Base-by-base conservation (phyloP, 768 basidiomycete genomes). In the Tulasnella sp. region DNA sequence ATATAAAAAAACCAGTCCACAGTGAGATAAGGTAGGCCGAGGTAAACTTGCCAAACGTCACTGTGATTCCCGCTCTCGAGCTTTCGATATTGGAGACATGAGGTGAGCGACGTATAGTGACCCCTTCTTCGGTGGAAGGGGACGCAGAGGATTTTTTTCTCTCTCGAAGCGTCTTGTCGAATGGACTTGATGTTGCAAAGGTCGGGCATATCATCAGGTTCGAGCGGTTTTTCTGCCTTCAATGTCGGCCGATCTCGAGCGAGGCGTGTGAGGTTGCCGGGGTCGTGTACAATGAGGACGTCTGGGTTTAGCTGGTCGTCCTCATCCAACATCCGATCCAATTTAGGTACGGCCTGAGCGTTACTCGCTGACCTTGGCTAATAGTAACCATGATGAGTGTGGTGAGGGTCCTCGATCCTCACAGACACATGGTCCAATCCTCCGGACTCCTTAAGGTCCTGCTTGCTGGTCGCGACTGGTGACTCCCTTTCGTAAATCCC, bases 221-320 rank as follows among this genome's bases (percentile, higher is more conserved):
- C 15, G 48, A 10, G 11, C 10, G 11, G 11, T 12, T n/a, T n/a
- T n/a, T 54, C 15, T 22, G n/a, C n/a, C n/a, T n/a, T n/a, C n/a
- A n/a, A n/a, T n/a, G n/a, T n/a, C n/a, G n/a, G n/a, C n/a, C n/a
- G n/a, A n/a, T n/a, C n/a, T n/a, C n/a, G n/a, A n/a, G n/a, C n/a
- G n/a, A 54, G 5, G 46, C 29, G 8, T 4, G 55, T 57, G 21
- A 27, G 12, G 44, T 57, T 57, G 5, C 50, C 19, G 12, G 57
- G 57, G n/a, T n/a, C n/a, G n/a, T n/a, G n/a, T n/a, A n/a, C n/a
- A n/a, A n/a, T n/a, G n/a, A n/a, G n/a, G n/a, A 30, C 50, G 46
- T 11, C 50, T n/a, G n/a, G 45, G 15, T 49, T 49, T 5, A 59
- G n/a, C 15, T 49, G 49, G 12, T 27, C 17, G 54, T 56, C 54